Conservation (phyloP, 139 green algal species). For the Raphidocelis subcapitata region DNA sequence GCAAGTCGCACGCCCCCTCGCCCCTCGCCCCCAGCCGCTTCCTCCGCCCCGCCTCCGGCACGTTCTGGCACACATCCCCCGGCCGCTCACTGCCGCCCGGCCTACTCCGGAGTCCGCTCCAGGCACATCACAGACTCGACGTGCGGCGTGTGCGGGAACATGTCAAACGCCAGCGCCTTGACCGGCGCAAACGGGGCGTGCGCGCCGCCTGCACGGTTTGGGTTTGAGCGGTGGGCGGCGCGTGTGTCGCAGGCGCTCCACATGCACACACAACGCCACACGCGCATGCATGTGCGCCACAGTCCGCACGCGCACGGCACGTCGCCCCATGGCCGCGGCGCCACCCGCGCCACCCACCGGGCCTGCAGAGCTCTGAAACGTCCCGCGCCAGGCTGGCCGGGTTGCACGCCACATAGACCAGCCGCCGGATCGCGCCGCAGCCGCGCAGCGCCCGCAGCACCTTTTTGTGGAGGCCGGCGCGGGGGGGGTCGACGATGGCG, state of each 20-base stretch:
- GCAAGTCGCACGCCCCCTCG: no score
- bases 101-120: no score
- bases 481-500: slow-evolving; percentile 44
- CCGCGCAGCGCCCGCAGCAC: slow-evolving; percentile 43
- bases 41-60: no score
- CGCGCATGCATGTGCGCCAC: not conserved
- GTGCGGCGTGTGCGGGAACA: slow-evolving; percentile 87
- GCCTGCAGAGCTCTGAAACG: slow-evolving; percentile 37
- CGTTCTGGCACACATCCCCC: no score
- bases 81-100: no score
- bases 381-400: slow-evolving; percentile 56
- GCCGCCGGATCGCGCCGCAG: slow-evolving; percentile 33
- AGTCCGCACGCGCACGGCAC: not conserved
- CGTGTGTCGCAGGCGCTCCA: slow-evolving; percentile 4
- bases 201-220: not conserved
- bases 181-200: slow-evolving; percentile 58
- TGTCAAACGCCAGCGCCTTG: slow-evolving; percentile 65
- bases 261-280: slow-evolving; percentile 1
- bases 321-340: not conserved
- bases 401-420: slow-evolving; percentile 91
- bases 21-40: no score
- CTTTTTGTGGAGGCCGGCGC: slow-evolving; percentile 40
- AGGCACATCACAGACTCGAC: slow-evolving; percentile 81
- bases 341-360: slow-evolving; percentile 1
- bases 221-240: not conserved